Evolutionary conservation across 2,329 filamentous ascomycete species (phyloP).

Genomic region (Geosmithia morbida): DNA sequence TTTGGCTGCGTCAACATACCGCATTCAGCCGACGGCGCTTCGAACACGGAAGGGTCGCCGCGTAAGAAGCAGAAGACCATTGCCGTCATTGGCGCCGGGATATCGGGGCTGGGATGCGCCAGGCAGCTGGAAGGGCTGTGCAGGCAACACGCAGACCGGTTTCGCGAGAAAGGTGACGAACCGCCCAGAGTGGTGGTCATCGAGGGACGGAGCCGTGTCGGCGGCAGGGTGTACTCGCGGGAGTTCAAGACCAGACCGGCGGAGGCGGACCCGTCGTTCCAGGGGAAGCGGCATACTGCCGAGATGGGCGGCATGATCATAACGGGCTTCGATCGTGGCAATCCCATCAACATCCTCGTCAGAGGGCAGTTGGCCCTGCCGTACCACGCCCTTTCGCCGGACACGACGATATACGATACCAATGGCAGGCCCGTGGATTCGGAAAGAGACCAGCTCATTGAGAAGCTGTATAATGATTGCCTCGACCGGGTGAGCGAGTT

Average conservation of each 20-base stretch:
- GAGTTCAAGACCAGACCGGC: conserved; percentile 44
- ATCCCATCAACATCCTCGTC: conserved; percentile 82
- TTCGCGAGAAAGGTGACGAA: conserved; percentile 49
- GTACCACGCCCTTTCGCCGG: conserved; percentile 68
- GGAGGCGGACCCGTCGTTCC: conserved; percentile 33
- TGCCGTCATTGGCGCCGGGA: conserved; percentile 82
- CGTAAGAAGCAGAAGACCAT: conserved; percentile 52
- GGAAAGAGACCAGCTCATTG: conserved; percentile 65
- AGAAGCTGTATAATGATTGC: conserved; percentile 89
- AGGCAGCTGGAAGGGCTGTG: conserved; percentile 83
- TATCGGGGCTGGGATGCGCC: conserved; percentile 83
- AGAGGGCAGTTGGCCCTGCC: conserved; percentile 78
- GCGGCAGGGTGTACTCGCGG: conserved; percentile 85
- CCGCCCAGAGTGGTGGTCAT: conserved; percentile 65
- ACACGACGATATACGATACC: conserved; percentile 80
- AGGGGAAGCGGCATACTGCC: conserved; percentile 58
- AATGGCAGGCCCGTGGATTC: conserved; percentile 67
- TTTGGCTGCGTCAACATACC: conserved; percentile 71
- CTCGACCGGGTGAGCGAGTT: conserved; percentile 84
- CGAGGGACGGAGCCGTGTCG: conserved; percentile 76
- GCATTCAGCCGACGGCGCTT: conserved; percentile 10
- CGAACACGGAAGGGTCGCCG: conserved; percentile 19
- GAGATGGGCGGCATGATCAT: conserved; percentile 99
- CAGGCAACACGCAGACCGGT: conserved; percentile 58
- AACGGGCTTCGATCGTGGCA: conserved; percentile 90